phyloP scores from a whole-genome alignment of 148 eudicot genomes.

The Rheum nobile region DNA sequence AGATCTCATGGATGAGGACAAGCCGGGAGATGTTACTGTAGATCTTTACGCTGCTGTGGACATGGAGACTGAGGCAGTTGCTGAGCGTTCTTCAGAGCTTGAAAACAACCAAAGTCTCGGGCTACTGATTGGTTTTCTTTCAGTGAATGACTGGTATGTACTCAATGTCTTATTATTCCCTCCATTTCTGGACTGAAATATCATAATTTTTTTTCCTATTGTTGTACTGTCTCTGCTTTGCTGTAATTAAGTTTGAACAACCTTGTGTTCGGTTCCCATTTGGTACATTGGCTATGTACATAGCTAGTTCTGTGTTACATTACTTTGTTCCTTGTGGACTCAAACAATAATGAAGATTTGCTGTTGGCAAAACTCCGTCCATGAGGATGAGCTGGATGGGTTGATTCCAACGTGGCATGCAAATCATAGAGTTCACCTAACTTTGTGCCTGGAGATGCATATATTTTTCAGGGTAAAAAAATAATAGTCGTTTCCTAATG shows the following conservation, averaged over 20 bases:
- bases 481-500: background rate
- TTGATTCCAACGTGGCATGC: background rate
- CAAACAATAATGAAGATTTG: background rate
- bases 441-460: background rate
- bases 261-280: background rate
- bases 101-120: conserved; percentile 81
- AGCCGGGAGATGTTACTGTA: conserved; percentile 87
- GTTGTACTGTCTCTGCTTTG: background rate
- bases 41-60: conserved; percentile 90
- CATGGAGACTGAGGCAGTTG: conserved; percentile 68
- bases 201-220: background rate
- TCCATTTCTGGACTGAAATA: background rate
- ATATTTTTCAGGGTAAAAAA: background rate
- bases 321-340: background rate
- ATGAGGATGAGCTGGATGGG: background rate
- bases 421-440: background rate
- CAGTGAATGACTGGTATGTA: conserved; percentile 90
- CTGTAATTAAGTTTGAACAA: background rate
- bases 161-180: background rate
- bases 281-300: background rate
- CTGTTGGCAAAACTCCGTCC: background rate
- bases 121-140: conserved; percentile 79
- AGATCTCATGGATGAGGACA: conserved; percentile 99
- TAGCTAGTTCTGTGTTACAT: background rate
- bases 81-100: conserved; percentile 59